phyloP scores from a whole-genome alignment of 768 basidiomycete genomes.

The Holtermanniella nyarrowii region DNA sequence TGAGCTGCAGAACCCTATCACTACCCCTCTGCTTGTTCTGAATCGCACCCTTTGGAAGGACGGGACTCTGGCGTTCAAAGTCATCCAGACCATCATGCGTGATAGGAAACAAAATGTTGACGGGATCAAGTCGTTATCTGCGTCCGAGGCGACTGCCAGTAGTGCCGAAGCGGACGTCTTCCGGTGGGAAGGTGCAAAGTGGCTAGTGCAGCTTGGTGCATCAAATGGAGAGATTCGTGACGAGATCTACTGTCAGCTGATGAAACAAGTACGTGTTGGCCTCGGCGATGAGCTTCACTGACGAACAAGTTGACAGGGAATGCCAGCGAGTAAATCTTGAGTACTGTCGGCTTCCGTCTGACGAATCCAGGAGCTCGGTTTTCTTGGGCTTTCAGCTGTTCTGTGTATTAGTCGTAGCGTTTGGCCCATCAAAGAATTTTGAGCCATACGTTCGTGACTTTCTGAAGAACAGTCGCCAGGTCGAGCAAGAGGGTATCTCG shows the following conservation, averaged over 20 bases:
- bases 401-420: constrained; percentile 80
- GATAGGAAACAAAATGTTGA: constrained; percentile 57
- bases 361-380: constrained; percentile 59
- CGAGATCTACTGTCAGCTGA: constrained; percentile 83
- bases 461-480: constrained; percentile 57
- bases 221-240: constrained; percentile 74
- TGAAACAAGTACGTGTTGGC: constrained; percentile 56
- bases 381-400: constrained; percentile 91
- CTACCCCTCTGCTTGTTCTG: constrained; percentile 62
- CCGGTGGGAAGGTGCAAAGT: constrained; percentile 44
- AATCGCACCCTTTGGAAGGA: constrained; percentile 60
- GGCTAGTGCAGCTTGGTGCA: constrained; percentile 71
- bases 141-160: background rate
- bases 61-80: constrained; percentile 74
- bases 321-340: constrained; percentile 56
- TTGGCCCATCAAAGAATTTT: constrained; percentile 88
- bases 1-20: constrained; percentile 49
- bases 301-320: constrained; percentile 73
- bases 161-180: background rate
- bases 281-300: too few relatives aligned
- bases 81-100: constrained; percentile 86
- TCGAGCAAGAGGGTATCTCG: constrained; percentile 67
- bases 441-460: constrained; percentile 74
- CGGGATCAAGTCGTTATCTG: constrained; percentile 6
- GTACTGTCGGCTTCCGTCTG: too few relatives aligned